Conservation (phyloP, 2,329 filamentous ascomycete genomes). For the Aureobasidium sp. region DNA sequence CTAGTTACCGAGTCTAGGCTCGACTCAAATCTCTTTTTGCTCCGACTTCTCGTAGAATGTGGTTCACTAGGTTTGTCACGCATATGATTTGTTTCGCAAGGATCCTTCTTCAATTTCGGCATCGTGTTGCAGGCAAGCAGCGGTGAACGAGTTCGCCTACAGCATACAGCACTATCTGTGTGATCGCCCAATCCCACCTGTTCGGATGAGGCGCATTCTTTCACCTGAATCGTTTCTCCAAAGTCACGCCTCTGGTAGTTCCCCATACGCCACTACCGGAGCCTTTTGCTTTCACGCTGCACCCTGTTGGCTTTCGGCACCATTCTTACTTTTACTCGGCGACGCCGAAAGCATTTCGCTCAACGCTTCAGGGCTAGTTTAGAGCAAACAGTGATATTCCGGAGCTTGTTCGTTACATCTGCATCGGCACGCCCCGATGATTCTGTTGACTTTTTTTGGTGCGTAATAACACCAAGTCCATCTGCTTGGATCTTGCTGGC, state of each 20-base stretch:
- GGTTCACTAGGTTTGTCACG: conserved; percentile 9
- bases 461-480: not conserved
- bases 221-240: conserved; percentile 1
- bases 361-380: conserved; percentile 1
- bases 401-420: conserved; percentile 4
- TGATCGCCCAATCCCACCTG: not conserved
- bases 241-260: not conserved
- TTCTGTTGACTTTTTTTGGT: not conserved
- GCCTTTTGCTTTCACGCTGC: not conserved
- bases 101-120: not conserved
- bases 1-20: conserved; percentile 6
- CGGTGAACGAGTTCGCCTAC: conserved; percentile 6
- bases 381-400: not conserved
- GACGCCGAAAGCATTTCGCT: conserved; percentile 4
- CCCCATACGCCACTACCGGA: conserved; percentile 9
- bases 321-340: not conserved
- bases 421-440: not conserved
- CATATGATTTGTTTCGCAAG: not conserved
- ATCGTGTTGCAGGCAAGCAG: conserved; percentile 1
- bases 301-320: conserved; percentile 1
- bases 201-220: not conserved
- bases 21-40: conserved; percentile 8
- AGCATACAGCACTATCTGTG: not conserved
- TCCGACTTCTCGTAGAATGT: not conserved
- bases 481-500: not conserved